A percentile compares a stretch with the other conserved stretches of the same genome.
phyloP scores from a whole-genome alignment of 257 asterid species.

The Mitragyna speciosa region DNA sequence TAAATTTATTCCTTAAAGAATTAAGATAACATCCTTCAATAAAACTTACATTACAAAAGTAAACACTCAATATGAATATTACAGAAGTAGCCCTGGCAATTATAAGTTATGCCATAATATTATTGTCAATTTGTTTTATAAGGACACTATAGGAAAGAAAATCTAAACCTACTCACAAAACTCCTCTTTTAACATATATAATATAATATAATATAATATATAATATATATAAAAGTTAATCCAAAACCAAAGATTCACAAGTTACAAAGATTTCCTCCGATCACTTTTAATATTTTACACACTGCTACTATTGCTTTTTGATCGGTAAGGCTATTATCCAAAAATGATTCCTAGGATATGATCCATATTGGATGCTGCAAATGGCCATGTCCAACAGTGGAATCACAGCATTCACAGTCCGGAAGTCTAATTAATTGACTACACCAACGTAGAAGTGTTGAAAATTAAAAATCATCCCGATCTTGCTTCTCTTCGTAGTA shows the following conservation, averaged over 20 bases:
- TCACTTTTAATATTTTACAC: background rate
- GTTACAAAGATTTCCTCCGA: conserved; percentile 6
- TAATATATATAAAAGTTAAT: too few relatives aligned
- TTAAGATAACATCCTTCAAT: too few relatives aligned
- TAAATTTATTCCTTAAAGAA: too few relatives aligned
- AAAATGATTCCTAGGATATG: conserved; percentile 9
- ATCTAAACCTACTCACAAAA: too few relatives aligned
- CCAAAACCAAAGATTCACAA: background rate
- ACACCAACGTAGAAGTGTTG: background rate
- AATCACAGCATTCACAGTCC: background rate
- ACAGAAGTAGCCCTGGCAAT: too few relatives aligned
- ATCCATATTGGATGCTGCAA: conserved; percentile 10
- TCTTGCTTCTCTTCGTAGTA: conserved; percentile 75
- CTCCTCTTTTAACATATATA: too few relatives aligned
- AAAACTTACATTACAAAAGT: too few relatives aligned
- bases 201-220: too few relatives aligned
- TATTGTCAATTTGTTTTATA: too few relatives aligned
- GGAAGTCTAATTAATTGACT: background rate
- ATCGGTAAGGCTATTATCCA: background rate
- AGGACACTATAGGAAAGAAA: too few relatives aligned
- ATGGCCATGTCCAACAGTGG: background rate
- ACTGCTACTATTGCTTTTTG: background rate
- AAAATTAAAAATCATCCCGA: conserved; percentile 44
- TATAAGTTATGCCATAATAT: too few relatives aligned
- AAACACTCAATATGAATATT: too few relatives aligned